Evolutionary conservation across 805 yeast genomes (phyloP).

Genomic region (Saccharomycopsis schoenii): DNA sequence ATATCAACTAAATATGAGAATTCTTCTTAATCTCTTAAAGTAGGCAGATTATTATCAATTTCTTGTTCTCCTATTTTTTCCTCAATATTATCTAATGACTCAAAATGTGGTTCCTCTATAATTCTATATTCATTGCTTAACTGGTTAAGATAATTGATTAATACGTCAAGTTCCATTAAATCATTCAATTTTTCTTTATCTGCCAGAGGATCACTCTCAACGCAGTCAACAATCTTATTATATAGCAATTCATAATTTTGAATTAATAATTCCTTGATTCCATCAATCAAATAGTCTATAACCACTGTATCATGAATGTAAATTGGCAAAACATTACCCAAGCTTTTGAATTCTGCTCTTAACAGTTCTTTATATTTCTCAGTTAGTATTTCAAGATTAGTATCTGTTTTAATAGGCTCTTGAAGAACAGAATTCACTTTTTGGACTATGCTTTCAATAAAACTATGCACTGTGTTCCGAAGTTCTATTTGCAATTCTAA

Average conservation of each 20-base stretch:
- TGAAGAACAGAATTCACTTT: slow-evolving; percentile 40
- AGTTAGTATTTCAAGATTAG: slow-evolving; percentile 13
- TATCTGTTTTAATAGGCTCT: neutral
- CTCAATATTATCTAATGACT: neutral
- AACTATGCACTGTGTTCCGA: slow-evolving; percentile 57
- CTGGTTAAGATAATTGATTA: slow-evolving; percentile 10
- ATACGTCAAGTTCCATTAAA: slow-evolving; percentile 11
- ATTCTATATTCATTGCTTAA: slow-evolving; percentile 2
- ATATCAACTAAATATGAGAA: too few relatives aligned
- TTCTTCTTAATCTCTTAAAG: neutral
- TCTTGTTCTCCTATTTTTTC: neutral
- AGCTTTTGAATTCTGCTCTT: slow-evolving; percentile 42
- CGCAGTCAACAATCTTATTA: slow-evolving; percentile 6
- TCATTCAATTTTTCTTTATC: slow-evolving; percentile 7
- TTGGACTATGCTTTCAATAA: slow-evolving; percentile 48
- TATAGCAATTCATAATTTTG: slow-evolving; percentile 41
- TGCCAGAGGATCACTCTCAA: neutral
- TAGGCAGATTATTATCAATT: neutral
- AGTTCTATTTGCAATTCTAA: slow-evolving; percentile 65
- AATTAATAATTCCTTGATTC: slow-evolving; percentile 51
- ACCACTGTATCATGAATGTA: slow-evolving; percentile 50
- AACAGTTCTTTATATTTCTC: slow-evolving; percentile 37
- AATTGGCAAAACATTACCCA: slow-evolving; percentile 40
- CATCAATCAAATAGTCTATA: slow-evolving; percentile 45
- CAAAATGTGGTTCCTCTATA: neutral